Conservation (phyloP, 352 stramenopile genomes). For the Peronospora destructor region DNA sequence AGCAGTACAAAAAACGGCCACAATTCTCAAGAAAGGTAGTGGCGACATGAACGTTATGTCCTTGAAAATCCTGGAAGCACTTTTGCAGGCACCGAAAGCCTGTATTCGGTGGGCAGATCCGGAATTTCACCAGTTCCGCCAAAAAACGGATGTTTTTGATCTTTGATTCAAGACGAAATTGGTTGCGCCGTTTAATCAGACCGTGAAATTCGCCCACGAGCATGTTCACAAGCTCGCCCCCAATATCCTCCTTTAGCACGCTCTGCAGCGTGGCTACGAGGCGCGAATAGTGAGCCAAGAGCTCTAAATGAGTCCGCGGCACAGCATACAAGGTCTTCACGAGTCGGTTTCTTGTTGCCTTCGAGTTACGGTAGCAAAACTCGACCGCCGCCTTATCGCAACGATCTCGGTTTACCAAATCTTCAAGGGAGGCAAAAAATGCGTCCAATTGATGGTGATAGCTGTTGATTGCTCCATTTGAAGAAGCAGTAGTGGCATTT, state of each 20-base stretch:
- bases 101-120: conserved; percentile 91
- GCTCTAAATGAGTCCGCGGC: conserved; percentile 89
- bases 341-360: conserved; percentile 86
- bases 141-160: conserved; percentile 95
- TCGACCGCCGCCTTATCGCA: conserved; percentile 94
- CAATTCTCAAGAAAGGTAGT: conserved; percentile 96
- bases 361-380: conserved; percentile 95
- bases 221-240: conserved; percentile 83
- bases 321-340: conserved; percentile 92
- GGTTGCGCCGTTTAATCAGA: conserved; percentile 89
- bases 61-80: conserved; percentile 94
- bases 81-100: conserved; percentile 90
- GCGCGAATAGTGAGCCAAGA: conserved; percentile 93
- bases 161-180: conserved; percentile 91
- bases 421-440: conserved; percentile 87
- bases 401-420: conserved; percentile 91
- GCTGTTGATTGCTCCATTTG: conserved; percentile 20
- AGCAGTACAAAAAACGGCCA: conserved; percentile 93
- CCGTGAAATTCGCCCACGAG: conserved; percentile 94
- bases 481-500: conserved; percentile 2
- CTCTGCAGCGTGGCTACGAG: conserved; percentile 90
- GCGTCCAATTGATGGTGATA: conserved; percentile 94
- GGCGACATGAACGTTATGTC: conserved; percentile 93
- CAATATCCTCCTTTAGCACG: conserved; percentile 89
- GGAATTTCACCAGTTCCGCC: conserved; percentile 95